A percentile compares a stretch with the other conserved stretches of the same genome.
These are phyloP conservation scores for Zizania latifolia DNA, from an alignment of 176 grass and related monocot genomes.

Conservation along the genomic window DNA sequence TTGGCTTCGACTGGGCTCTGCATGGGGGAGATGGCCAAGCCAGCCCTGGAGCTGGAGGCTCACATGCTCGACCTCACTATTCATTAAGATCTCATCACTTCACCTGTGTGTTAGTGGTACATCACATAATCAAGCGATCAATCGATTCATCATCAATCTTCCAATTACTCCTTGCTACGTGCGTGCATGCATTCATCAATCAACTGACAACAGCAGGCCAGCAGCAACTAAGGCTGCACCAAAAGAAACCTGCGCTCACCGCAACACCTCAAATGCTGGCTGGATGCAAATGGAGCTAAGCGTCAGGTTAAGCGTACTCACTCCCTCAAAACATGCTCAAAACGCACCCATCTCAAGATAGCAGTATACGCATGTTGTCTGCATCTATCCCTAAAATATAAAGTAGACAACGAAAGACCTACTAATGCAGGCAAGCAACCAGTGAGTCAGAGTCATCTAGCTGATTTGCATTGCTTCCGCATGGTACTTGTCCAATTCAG, in stretches of 20 bases:
- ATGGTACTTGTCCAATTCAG: constrained; percentile 53
- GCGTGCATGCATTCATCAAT: too few species aligned
- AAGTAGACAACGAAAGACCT: neutral
- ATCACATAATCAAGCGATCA: too few species aligned
- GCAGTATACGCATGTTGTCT: neutral
- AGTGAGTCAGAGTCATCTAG: neutral
- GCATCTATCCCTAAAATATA: constrained; percentile 9
- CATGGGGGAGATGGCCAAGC: too few species aligned
- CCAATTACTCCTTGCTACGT: too few species aligned
- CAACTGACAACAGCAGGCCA: too few species aligned
- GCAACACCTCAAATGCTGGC: neutral
- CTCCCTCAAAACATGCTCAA: neutral
- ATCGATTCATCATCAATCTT: too few species aligned
- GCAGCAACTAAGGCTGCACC: too few species aligned
- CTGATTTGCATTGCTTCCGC: constrained; percentile 38
- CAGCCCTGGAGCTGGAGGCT: too few species aligned
- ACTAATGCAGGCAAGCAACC: neutral
- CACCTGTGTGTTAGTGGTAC: too few species aligned
- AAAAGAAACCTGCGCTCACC: too few species aligned
- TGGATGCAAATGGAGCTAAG: neutral
- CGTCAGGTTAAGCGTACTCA: neutral
- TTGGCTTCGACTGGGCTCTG: too few species aligned
- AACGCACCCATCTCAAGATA: neutral
- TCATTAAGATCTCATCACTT: neutral
- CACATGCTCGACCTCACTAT: too few species aligned